Evolutionary conservation across 768 basidiomycete species (phyloP).

Genomic region (Rhodotorula diobovata): DNA sequence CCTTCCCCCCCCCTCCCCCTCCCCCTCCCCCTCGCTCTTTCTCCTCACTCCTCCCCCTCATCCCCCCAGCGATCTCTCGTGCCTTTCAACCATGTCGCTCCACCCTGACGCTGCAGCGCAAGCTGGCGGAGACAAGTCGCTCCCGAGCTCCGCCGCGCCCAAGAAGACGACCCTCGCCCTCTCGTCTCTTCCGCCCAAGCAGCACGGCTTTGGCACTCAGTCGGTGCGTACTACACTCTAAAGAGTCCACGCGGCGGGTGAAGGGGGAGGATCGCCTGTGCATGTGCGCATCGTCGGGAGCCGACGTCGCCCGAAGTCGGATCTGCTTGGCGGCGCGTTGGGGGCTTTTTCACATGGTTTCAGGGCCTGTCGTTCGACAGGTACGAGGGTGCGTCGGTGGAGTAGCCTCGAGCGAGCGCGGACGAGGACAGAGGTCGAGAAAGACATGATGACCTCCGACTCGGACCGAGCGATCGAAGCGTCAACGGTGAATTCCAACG

Average conservation of each 20-base stretch:
- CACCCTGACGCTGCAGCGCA: background rate
- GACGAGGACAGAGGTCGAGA: no score
- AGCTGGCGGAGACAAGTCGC: slow-evolving; percentile 1
- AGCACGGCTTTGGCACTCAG: slow-evolving; percentile 43
- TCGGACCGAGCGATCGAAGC: background rate
- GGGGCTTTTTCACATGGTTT: no score
- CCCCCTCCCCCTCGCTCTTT: background rate
- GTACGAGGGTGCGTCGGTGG: no score
- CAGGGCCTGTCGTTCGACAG: no score
- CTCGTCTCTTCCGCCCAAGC: slow-evolving; percentile 50
- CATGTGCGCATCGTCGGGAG: no score
- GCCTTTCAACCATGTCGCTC: background rate
- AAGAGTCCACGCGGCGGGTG: no score
- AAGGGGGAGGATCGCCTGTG: no score
- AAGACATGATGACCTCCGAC: no score
- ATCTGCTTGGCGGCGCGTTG: no score
- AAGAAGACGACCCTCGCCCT: slow-evolving; percentile 44
- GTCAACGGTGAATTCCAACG: background rate
- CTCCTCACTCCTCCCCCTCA: background rate
- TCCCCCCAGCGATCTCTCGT: background rate
- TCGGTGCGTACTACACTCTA: background rate
- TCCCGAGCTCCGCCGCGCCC: slow-evolving; percentile 5
- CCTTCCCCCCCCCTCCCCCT: no score
- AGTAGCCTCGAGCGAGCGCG: no score
- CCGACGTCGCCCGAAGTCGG: no score